Evolutionary conservation across 148 eudicot species (phyloP), one percentile per base, ranked within the genome.

Genomic region (Arbutus unedo): DNA sequence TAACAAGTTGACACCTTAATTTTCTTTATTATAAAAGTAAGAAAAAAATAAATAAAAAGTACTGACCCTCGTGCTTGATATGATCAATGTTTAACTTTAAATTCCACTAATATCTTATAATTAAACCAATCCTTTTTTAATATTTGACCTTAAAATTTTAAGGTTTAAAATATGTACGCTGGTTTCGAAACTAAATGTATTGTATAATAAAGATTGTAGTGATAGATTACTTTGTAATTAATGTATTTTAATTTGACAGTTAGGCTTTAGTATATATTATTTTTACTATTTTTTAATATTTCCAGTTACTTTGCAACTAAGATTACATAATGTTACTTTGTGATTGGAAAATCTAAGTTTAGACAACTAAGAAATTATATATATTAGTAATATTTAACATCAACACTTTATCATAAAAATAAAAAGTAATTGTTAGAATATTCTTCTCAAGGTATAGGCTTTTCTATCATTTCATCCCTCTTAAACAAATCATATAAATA

Each of bases 101-200:
- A 41, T 66, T 23, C 70, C 23, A 25, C 41, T 9, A 64, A 64
- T 23, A 64, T 18, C 64, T 8, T 59, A 59, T 57, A 31, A 31
- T 6, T 2, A 10, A 72, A 16, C 16, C 51, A 72, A 74, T n/a
- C 77, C 43, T 74, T 13, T 76, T 57, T 82, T 82, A 57, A 74
- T 15, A 82, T 74, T 82, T 82, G 79, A 74, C 72, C 64, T 59
- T 59, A 48, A 47, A 62, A 41, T 74, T 47, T 13, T 45, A 72
- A 57, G 76, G 47, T 25, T 76, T 55, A 15, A 59, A 10, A 66
- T 66, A 66, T 66, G 43, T 41, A 66, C 9, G 23, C 68, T 62
- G 8, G 38, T 62, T 62, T 62, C 23, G 3, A 66, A 9, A 66
- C 71, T 14, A 66, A 66, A 10, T 31, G 23, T 54, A 66, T 54